phyloP scores from a whole-genome alignment of 1,284 basidiomycete genomes.

The Rhodotorula sp. region DNA sequence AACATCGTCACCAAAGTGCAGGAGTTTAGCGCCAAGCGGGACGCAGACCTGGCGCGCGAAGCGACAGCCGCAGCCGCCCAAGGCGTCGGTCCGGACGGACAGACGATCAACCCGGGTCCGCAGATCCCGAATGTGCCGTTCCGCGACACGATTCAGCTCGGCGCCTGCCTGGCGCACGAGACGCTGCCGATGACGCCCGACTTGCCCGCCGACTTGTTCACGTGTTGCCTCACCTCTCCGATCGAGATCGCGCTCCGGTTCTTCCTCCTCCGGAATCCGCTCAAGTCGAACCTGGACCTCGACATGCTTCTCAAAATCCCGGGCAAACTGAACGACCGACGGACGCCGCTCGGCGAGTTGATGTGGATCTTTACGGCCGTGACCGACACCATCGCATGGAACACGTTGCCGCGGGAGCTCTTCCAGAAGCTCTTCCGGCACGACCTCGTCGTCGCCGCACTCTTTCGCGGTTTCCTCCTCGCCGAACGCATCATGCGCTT shows the following conservation, averaged over 20 bases:
- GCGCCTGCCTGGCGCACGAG: conserved; percentile 88
- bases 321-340: conserved; percentile 90
- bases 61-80: conserved; percentile 21
- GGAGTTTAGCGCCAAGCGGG: conserved; percentile 77
- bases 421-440: conserved; percentile 94
- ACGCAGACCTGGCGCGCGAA: conserved; percentile 62
- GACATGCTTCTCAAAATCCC: conserved; percentile 96
- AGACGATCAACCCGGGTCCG: conserved; percentile 50
- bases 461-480: conserved; percentile 94
- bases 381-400: conserved; percentile 99
- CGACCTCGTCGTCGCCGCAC: conserved; percentile 89
- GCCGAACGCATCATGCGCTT: conserved; percentile 98
- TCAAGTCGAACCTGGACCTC: conserved; percentile 56
- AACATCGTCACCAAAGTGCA: conserved; percentile 90
- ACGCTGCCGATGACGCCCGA: conserved; percentile 93
- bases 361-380: conserved; percentile 99
- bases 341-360: conserved; percentile 92
- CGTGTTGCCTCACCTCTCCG: conserved; percentile 93
- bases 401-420: conserved; percentile 86
- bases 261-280: conserved; percentile 85
- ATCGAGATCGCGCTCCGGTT: conserved; percentile 96
- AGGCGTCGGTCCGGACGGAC: conserved; percentile 16
- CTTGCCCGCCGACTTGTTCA: conserved; percentile 94
- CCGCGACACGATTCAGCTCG: conserved; percentile 89
- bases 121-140: conserved; percentile 59